phyloP scores from a whole-genome alignment of 2,329 filamentous ascomycete species.

The Ascochyta clinopodiicola region DNA sequence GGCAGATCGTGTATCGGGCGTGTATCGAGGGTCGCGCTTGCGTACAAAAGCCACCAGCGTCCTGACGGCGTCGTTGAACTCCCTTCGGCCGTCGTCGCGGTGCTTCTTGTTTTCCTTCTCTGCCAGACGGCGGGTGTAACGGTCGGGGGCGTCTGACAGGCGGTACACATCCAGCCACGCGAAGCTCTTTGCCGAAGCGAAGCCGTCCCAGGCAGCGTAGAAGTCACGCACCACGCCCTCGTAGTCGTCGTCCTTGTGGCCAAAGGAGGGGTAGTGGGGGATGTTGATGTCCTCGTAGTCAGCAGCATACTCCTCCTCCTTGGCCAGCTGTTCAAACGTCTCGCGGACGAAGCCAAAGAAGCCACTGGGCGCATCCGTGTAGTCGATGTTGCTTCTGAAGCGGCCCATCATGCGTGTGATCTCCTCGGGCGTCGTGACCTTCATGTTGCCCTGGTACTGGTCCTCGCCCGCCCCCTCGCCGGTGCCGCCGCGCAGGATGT shows the following conservation, averaged over 20 bases:
- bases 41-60: constrained; percentile 86
- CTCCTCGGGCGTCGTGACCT: constrained; percentile 80
- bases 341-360: constrained; percentile 84
- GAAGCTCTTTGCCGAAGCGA: constrained; percentile 84
- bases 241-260: constrained; percentile 74
- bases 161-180: constrained; percentile 88
- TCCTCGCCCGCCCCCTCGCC: constrained; percentile 54
- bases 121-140: constrained; percentile 81
- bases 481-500: constrained; percentile 75
- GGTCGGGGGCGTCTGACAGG: constrained; percentile 84
- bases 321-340: constrained; percentile 79
- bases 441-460: constrained; percentile 71
- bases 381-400: constrained; percentile 79
- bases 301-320: constrained; percentile 79
- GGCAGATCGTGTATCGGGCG: constrained; percentile 77
- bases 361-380: constrained; percentile 78
- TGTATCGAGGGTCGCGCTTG: constrained; percentile 88
- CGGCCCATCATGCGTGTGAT: constrained; percentile 78
- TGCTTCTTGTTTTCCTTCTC: constrained; percentile 92
- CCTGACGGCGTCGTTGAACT: constrained; percentile 92
- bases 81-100: constrained; percentile 79
- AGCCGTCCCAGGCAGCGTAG: constrained; percentile 80
- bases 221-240: constrained; percentile 80
- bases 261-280: constrained; percentile 81
- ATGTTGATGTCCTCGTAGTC: constrained; percentile 69